A percentile compares a stretch with the other conserved stretches of the same genome.
These are phyloP conservation scores for Hypoxylon crocopeplum DNA, from an alignment of 495 filamentous ascomycete genomes.

Conservation along the genomic window DNA sequence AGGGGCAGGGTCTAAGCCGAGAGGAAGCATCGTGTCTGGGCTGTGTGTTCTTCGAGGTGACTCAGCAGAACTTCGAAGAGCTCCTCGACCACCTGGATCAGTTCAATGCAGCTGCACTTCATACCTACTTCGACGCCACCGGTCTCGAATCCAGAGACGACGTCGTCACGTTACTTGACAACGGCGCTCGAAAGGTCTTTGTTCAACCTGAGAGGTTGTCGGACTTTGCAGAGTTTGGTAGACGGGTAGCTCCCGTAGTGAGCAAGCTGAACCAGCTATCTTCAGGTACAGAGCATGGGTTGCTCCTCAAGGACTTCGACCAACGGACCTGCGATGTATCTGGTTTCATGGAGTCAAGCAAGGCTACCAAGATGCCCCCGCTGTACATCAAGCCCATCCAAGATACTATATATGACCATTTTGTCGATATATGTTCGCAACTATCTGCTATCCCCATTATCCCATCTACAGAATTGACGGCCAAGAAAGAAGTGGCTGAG, in stretches of 20 bases:
- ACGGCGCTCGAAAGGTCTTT: conserved; percentile 87
- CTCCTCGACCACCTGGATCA: conserved; percentile 71
- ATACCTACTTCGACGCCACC: conserved; percentile 79
- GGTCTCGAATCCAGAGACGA: conserved; percentile 70
- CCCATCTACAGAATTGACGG: conserved; percentile 70
- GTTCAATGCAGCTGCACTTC: conserved; percentile 66
- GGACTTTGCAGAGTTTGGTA: conserved; percentile 51
- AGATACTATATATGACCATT: conserved; percentile 55
- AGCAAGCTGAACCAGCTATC: conserved; percentile 39
- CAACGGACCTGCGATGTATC: conserved; percentile 45
- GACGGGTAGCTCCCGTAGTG: conserved; percentile 51
- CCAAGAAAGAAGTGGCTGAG: conserved; percentile 62
- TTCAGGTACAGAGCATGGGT: conserved; percentile 46
- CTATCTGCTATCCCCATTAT: conserved; percentile 77
- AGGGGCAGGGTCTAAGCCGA: conserved; percentile 60
- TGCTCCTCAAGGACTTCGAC: conserved; percentile 56
- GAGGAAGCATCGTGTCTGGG: conserved; percentile 81
- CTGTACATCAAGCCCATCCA: conserved; percentile 54
- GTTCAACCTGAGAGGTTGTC: conserved; percentile 69
- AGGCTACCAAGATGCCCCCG: conserved; percentile 51
- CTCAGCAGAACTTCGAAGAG: conserved; percentile 60
- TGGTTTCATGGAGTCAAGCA: conserved; percentile 53
- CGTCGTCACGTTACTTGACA: conserved; percentile 79
- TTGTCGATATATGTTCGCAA: conserved; percentile 60
- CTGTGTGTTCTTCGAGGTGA: conserved; percentile 73